phyloP scores from a whole-genome alignment of 805 yeast genomes.

The Lachancea kluyveri region DNA sequence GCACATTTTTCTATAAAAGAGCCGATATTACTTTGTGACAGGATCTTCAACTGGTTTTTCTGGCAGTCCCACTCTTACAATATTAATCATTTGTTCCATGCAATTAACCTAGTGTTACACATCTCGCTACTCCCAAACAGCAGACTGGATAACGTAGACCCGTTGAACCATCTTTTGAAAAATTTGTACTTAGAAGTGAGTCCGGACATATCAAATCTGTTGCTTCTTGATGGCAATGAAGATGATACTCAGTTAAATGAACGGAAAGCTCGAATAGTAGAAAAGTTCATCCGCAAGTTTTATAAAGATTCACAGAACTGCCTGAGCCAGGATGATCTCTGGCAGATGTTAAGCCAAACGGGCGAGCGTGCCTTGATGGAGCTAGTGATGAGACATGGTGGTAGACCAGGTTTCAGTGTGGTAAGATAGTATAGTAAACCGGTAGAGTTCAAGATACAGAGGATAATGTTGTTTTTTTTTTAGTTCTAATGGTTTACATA shows the following conservation, averaged over 20 bases:
- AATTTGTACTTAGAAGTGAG: constrained; percentile 4
- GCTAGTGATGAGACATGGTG: constrained; percentile 17
- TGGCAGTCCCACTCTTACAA: constrained; percentile 1
- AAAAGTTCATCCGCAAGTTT: constrained; percentile 10
- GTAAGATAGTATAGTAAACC: constrained; percentile 9
- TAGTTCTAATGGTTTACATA: constrained; percentile 11
- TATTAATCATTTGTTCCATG: constrained; percentile 10
- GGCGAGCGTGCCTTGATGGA: constrained; percentile 18
- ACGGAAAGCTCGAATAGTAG: constrained; percentile 7
- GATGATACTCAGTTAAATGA: constrained; percentile 4
- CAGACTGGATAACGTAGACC: constrained; percentile 4
- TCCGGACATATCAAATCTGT: constrained; percentile 2
- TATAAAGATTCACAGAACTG: constrained; percentile 8
- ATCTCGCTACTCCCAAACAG: constrained; percentile 3
- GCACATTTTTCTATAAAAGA: constrained; percentile 6
- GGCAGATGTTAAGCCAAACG: constrained; percentile 15
- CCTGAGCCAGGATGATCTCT: constrained; percentile 18
- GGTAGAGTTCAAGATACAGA: not conserved
- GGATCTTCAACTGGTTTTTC: constrained; percentile 10
- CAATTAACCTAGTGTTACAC: constrained; percentile 10
- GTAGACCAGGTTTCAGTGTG: constrained; percentile 20
- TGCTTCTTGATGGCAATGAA: constrained; percentile 7
- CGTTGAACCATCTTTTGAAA: constrained; percentile 3
- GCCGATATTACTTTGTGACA: constrained; percentile 7
- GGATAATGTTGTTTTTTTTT: constrained; percentile 3